Percentiles rank a stretch among this genome's conserved stretches.
Evolutionary conservation across 768 basidiomycete genomes (phyloP).

Genomic region (Chalciporus chontae): DNA sequence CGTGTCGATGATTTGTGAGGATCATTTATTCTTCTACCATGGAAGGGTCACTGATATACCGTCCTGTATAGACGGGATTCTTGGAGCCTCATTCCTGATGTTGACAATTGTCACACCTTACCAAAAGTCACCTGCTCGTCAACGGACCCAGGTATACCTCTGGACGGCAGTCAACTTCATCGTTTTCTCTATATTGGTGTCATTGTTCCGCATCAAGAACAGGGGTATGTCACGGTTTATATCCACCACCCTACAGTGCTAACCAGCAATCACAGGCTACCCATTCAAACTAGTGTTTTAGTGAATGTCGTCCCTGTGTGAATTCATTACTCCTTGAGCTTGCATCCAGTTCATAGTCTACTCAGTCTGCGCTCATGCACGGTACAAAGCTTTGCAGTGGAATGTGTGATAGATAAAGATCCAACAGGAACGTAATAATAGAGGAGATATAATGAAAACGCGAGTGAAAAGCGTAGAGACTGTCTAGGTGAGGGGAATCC

Average conservation of each 20-base stretch:
- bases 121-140: conserved; percentile 65
- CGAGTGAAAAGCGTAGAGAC: conserved; percentile 1
- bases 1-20: conserved; percentile 80
- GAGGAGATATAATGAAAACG: conserved; percentile 18
- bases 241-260: background rate
- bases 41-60: conserved; percentile 3
- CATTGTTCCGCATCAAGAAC: conserved; percentile 89
- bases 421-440: conserved; percentile 14
- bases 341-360: background rate
- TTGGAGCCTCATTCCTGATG: conserved; percentile 77
- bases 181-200: conserved; percentile 82
- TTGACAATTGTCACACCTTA: conserved; percentile 79
- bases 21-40: background rate
- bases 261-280: conserved; percentile 48
- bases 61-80: conserved; percentile 65
- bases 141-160: conserved; percentile 84
- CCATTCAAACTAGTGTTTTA: conserved; percentile 77
- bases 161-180: conserved; percentile 82
- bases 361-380: background rate
- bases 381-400: conserved; percentile 9
- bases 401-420: conserved; percentile 19
- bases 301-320: background rate
- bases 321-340: background rate
- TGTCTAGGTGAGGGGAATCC: background rate
- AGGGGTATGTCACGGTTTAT: conserved; percentile 49